phyloP scores from a whole-genome alignment of 2,329 filamentous ascomycete genomes.

The Botrytis deweyae region DNA sequence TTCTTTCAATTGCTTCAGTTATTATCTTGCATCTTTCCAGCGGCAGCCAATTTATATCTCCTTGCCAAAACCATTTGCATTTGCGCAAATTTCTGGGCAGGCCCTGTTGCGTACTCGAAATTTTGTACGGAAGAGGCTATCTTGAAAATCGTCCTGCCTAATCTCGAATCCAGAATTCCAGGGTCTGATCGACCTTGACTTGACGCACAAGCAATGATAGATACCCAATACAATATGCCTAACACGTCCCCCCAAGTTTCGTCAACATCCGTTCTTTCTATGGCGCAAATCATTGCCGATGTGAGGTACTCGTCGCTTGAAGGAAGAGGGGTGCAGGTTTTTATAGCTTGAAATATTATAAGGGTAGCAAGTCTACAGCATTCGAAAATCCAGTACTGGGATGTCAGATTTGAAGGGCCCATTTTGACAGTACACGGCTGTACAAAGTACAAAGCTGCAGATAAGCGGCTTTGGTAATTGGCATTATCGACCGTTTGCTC shows the following conservation, averaged over 20 bases:
- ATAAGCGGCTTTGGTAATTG: background rate
- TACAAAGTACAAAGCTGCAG: background rate
- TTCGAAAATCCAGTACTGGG: background rate
- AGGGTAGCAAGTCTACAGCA: background rate
- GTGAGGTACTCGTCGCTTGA: background rate
- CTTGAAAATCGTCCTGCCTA: background rate
- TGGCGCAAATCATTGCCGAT: background rate
- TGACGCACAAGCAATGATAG: background rate
- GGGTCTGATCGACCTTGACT: constrained; percentile 1
- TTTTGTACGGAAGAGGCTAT: background rate
- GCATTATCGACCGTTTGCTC: background rate
- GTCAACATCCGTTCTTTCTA: constrained; percentile 1
- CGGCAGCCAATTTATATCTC: background rate
- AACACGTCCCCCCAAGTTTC: constrained; percentile 17
- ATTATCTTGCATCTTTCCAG: background rate
- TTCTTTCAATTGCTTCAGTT: background rate
- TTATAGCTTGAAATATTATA: background rate
- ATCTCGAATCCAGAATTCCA: constrained; percentile 3
- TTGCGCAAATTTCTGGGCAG: background rate
- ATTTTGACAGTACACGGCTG: background rate
- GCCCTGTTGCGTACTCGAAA: background rate
- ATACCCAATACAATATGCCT: constrained; percentile 15
- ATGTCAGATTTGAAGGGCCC: background rate
- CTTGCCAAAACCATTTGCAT: constrained; percentile 12
- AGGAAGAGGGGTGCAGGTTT: background rate